Evolutionary conservation across 192 early-diverging fungal species (phyloP).

Genomic region (Rhizophlyctis rosea): DNA sequence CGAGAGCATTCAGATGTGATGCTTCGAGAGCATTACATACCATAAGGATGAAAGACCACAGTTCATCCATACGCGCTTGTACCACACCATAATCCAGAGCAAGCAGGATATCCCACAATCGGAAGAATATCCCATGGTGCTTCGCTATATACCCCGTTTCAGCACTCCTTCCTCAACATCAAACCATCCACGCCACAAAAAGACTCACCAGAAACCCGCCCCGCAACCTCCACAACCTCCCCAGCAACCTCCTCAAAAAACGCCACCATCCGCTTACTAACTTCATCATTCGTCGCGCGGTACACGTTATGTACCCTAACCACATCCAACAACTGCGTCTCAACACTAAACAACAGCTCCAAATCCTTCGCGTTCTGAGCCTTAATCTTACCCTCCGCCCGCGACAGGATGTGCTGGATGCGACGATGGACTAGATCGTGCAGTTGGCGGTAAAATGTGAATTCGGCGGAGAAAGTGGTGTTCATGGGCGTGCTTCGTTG

Average conservation of each 20-base stretch:
- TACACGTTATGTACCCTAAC: constrained; percentile 17
- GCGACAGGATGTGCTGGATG: neutral
- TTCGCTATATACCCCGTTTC: no score
- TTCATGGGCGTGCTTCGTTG: neutral
- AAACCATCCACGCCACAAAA: neutral
- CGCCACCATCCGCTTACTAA: constrained; percentile 13
- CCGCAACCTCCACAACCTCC: neutral
- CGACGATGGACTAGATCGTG: neutral
- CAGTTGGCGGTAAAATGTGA: constrained; percentile 11
- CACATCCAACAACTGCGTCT: constrained; percentile 11
- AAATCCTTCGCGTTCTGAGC: no score
- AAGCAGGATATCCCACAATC: constrained; percentile 10
- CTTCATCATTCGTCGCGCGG: constrained; percentile 21
- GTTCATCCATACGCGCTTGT: constrained; percentile 1
- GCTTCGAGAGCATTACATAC: neutral
- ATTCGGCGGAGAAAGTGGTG: neutral
- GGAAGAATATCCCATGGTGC: neutral
- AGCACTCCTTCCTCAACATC: no score
- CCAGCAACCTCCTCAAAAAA: constrained; percentile 3
- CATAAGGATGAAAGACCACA: constrained; percentile 17
- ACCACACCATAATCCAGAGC: constrained; percentile 23
- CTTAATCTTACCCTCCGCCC: neutral
- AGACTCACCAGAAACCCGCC: neutral
- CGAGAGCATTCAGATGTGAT: no score
- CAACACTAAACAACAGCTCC: neutral